These are phyloP conservation scores for Phallus indusiatus DNA, from an alignment of 768 basidiomycete genomes.

Conservation along the genomic window DNA sequence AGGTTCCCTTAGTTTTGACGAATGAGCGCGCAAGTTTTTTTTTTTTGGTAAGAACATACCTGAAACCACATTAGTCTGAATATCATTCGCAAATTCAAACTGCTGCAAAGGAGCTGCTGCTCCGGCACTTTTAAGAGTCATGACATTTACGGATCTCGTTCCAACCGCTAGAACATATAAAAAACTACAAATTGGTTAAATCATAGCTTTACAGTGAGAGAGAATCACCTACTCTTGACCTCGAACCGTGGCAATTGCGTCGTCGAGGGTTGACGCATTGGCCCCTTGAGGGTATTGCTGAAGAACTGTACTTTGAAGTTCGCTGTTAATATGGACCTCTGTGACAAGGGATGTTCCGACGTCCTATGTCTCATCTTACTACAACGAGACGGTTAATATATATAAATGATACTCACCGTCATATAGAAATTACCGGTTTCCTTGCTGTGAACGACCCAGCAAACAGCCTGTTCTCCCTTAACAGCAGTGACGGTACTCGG, in stretches of 20 bases:
- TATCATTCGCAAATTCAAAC: neutral
- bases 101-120: slow-evolving; percentile 1
- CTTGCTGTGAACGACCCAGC: slow-evolving; percentile 22
- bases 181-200: neutral
- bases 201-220: too few species aligned
- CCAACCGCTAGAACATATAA: slow-evolving; percentile 1
- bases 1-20: neutral
- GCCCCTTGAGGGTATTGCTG: slow-evolving; percentile 21
- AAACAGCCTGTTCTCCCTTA: slow-evolving; percentile 21
- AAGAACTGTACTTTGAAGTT: slow-evolving; percentile 36
- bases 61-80: neutral
- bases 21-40: neutral
- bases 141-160: neutral
- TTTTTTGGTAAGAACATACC: neutral
- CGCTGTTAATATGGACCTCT: slow-evolving; percentile 37
- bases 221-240: slow-evolving; percentile 14
- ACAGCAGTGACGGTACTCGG: slow-evolving; percentile 14
- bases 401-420: slow-evolving; percentile 9
- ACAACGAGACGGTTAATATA: neutral
- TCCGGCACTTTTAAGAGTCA: neutral
- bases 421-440: slow-evolving; percentile 25
- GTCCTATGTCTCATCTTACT: neutral
- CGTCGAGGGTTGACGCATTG: slow-evolving; percentile 15
- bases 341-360: slow-evolving; percentile 25
- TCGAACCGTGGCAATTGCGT: slow-evolving; percentile 14